Conservation (phyloP, 345 rosid species). For the Streptanthus diversifolius region DNA sequence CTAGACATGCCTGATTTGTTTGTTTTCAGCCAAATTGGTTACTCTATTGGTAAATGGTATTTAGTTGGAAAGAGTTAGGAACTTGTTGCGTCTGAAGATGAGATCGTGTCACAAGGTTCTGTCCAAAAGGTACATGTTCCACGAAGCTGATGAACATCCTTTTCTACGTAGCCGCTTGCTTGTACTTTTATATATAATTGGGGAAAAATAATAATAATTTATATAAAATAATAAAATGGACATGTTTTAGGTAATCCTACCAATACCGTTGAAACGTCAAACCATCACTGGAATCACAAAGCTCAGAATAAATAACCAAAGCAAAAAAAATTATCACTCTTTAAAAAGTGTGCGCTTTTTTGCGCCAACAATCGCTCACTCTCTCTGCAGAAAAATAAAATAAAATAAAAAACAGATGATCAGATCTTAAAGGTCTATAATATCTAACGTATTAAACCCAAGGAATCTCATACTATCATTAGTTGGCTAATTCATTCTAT, state of each 20-base stretch:
- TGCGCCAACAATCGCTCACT: conserved; percentile 21
- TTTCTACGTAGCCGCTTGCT: no score
- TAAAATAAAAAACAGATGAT: not conserved
- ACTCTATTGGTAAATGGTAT: not conserved
- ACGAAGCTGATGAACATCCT: no score
- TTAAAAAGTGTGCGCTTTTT: conserved; percentile 13
- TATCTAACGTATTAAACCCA: not conserved
- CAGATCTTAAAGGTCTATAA: not conserved
- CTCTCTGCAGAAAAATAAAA: conserved; percentile 33
- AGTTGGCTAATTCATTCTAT: not conserved
- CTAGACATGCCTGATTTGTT: not conserved
- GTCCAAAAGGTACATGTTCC: no score
- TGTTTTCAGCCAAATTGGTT: not conserved
- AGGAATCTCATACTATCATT: not conserved
- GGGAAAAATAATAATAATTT: not conserved
- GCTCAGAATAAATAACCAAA: conserved; percentile 10
- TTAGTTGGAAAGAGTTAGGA: not conserved
- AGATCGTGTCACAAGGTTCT: no score
- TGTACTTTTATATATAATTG: not conserved
- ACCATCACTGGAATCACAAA: conserved; percentile 7
- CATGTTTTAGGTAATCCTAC: conserved; percentile 17
- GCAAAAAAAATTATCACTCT: not conserved
- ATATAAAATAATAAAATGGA: not conserved
- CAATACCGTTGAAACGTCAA: conserved; percentile 7
- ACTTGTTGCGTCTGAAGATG: not conserved